These are phyloP conservation scores for Alternaria longipes DNA, from an alignment of 2,329 filamentous ascomycete genomes.

Conservation along the genomic window DNA sequence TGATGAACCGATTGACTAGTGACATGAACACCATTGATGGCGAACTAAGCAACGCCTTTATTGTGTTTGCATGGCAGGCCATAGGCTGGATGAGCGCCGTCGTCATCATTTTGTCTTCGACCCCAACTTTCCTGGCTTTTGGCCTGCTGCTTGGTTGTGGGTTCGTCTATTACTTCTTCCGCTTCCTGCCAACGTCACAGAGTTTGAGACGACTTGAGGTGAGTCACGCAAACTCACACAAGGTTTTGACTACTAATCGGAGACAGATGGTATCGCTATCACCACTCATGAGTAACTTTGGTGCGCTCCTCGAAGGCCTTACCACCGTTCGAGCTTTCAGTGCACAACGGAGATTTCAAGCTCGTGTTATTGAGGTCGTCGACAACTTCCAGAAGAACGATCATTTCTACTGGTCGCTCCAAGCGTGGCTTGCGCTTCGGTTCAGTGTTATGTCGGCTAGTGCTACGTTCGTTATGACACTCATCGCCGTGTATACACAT, in stretches of 20 bases:
- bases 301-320: constrained; percentile 83
- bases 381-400: constrained; percentile 95
- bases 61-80: constrained; percentile 72
- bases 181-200: constrained; percentile 84
- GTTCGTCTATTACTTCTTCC: constrained; percentile 78
- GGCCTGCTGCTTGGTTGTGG: constrained; percentile 71
- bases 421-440: constrained; percentile 83
- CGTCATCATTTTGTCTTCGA: constrained; percentile 79
- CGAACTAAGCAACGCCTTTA: constrained; percentile 79
- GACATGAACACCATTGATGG: constrained; percentile 92
- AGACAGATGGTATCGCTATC: constrained; percentile 80
- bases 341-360: constrained; percentile 80
- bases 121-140: constrained; percentile 78
- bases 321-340: constrained; percentile 87
- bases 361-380: constrained; percentile 79
- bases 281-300: constrained; percentile 91
- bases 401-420: constrained; percentile 91
- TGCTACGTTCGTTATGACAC: constrained; percentile 77
- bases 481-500: constrained; percentile 77
- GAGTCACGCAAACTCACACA: constrained; percentile 10
- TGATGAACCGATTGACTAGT: constrained; percentile 92
- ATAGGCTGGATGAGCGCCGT: constrained; percentile 79
- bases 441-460: constrained; percentile 76
- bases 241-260: constrained; percentile 13
- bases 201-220: constrained; percentile 79